Base-by-base conservation (phyloP, 805 yeast species). In the Schizosaccharomyces osmophilus region DNA sequence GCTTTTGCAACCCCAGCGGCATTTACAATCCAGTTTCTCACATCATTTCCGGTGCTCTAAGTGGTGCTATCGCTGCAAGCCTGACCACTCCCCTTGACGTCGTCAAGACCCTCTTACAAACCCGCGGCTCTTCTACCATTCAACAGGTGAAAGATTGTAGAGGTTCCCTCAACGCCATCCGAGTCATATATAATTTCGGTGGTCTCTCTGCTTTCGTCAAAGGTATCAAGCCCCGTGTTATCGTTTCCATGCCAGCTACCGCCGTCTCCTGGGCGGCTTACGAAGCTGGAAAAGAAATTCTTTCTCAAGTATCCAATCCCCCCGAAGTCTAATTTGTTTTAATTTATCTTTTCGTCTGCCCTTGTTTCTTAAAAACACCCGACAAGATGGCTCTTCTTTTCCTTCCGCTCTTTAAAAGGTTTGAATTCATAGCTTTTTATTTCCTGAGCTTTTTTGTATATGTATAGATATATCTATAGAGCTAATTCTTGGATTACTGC, bases 191-290 rank as follows among this genome's bases (percentile, higher is more conserved):
- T 67, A 62, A 62, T 32, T 69, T 67, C 8, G 66, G 69, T 51
- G 78, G 78, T 32, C 59, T 81, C 65, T 65, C 67, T 22, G 93
- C 95, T 0, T 93, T 93, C 70, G 69, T 78, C 68, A 78, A 95
- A 66, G 98, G 98, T 22, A 76, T 87, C 68, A 82, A 83, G 68
- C 97, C 98, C 58, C 81, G 98, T 72, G 82, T 93, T 62, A 82
- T 90, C 41, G 85, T 93, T 66, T 88, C 88, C 71, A 88, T 90
- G 70, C 98, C 98, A 26, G 82, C 94, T 58, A 90, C 97, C 8
- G 97, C 97, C 24, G 88, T 90, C 64, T 83, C 95, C 65, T 90
- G 97, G 97, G 90, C 97, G 1, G 87, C 95, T 32, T 90, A 90
- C 72, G 98, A 90, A 71, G 86, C 89, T 90, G 97, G 96, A 55